These are phyloP conservation scores for Anthracocystis panici-leucophaei DNA, from an alignment of 1,284 basidiomycete genomes.

Conservation along the genomic window DNA sequence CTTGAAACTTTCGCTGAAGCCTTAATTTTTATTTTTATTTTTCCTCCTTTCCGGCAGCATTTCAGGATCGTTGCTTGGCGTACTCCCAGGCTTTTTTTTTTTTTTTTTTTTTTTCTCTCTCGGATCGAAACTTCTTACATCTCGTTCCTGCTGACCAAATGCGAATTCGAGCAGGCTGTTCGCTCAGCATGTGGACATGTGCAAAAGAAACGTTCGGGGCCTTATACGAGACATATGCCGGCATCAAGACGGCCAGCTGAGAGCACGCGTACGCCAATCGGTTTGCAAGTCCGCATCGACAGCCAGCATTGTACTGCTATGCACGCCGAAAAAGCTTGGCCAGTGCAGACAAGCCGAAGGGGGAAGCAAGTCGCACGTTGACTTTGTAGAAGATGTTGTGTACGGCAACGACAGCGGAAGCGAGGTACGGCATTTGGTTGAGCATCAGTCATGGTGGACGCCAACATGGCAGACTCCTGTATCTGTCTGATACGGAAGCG, in stretches of 20 bases:
- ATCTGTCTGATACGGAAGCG: background rate
- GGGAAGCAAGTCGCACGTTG: too few relatives aligned
- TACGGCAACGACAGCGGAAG: background rate
- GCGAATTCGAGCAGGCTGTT: background rate
- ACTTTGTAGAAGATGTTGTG: background rate
- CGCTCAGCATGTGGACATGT: background rate
- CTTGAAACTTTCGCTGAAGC: background rate
- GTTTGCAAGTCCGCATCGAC: background rate
- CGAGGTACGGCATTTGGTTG: background rate
- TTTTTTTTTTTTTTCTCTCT: too few relatives aligned
- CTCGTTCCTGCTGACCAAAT: too few relatives aligned
- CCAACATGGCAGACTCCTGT: too few relatives aligned
- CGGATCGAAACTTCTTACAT: too few relatives aligned
- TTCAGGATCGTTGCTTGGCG: too few relatives aligned
- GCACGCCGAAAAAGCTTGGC: background rate
- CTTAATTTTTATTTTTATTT: too few relatives aligned
- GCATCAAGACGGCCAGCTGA: background rate
- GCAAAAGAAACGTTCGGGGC: background rate
- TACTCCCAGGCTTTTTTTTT: too few relatives aligned
- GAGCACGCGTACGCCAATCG: background rate
- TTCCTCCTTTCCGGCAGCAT: too few relatives aligned
- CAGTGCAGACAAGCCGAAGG: background rate
- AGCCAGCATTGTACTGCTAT: background rate
- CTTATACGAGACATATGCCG: background rate
- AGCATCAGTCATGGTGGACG: background rate